Evolutionary conservation across 495 filamentous ascomycete genomes (phyloP).

Genomic region (Talaromyces borbonicus): DNA sequence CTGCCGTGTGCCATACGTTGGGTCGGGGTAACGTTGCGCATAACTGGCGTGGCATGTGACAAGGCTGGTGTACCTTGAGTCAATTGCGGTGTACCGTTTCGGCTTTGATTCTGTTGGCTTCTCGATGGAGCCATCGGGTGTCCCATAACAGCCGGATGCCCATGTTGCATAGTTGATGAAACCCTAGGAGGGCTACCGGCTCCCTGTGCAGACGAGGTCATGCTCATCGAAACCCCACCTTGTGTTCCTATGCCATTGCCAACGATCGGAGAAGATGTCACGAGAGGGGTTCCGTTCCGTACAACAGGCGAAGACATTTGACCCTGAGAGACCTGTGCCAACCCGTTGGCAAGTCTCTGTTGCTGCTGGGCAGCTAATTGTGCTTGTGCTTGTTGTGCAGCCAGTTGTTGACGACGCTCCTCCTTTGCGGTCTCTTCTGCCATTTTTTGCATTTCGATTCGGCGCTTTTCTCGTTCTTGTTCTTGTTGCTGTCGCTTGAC

Average conservation of each 20-base stretch:
- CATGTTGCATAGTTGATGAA: slow-evolving; percentile 64
- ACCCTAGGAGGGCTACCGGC: slow-evolving; percentile 68
- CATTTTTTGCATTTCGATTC: slow-evolving; percentile 35
- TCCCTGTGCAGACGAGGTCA: slow-evolving; percentile 63
- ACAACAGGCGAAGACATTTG: slow-evolving; percentile 70
- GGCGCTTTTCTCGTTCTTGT: slow-evolving; percentile 33
- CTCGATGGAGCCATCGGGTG: slow-evolving; percentile 65
- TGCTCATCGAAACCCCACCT: slow-evolving; percentile 64
- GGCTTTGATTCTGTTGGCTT: slow-evolving; percentile 70
- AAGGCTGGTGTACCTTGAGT: slow-evolving; percentile 70
- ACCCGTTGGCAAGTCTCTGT: slow-evolving; percentile 38
- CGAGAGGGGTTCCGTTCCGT: slow-evolving; percentile 70
- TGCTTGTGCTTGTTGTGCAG: slow-evolving; percentile 41
- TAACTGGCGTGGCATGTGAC: slow-evolving; percentile 58
- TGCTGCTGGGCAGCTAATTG: slow-evolving; percentile 39
- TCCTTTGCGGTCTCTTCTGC: slow-evolving; percentile 40
- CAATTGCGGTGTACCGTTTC: slow-evolving; percentile 74
- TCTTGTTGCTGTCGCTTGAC: slow-evolving; percentile 40
- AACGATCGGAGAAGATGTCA: slow-evolving; percentile 66
- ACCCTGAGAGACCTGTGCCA: slow-evolving; percentile 54
- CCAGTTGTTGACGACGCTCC: slow-evolving; percentile 35
- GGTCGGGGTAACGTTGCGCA: slow-evolving; percentile 58
- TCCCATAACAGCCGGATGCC: slow-evolving; percentile 55
- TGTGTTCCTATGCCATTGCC: slow-evolving; percentile 40
- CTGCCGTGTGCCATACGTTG: slow-evolving; percentile 65